Evolutionary conservation across 148 eudicot genomes (phyloP).

Genomic region (Amaranthus cruentus): DNA sequence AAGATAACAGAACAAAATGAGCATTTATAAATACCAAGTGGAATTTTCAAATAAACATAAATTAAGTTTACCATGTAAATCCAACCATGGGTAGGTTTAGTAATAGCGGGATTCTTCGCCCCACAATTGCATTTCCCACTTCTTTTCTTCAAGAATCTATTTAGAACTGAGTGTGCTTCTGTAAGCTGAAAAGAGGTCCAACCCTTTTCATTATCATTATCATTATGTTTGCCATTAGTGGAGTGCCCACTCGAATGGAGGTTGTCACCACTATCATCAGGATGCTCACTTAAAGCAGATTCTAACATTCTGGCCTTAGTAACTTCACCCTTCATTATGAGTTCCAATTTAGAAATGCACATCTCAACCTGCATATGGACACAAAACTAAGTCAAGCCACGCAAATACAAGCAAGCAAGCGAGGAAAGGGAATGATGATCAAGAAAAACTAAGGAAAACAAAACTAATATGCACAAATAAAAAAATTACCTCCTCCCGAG

Average conservation of each 20-base stretch:
- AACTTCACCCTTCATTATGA: conserved; percentile 61
- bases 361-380: conserved; percentile 44
- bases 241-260: conserved; percentile 22
- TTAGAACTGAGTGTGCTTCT: conserved; percentile 58
- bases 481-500: conserved; percentile 36
- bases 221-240: conserved; percentile 17
- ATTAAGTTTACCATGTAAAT: conserved; percentile 59
- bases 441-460: conserved; percentile 1
- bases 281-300: conserved; percentile 10
- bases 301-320: conserved; percentile 63
- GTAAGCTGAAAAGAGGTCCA: conserved; percentile 80
- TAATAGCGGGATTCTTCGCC: conserved; percentile 50
- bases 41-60: not conserved
- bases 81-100: conserved; percentile 85
- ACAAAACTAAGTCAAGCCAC: conserved; percentile 1
- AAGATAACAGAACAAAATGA: not conserved
- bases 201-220: not conserved
- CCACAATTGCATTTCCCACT: conserved; percentile 42
- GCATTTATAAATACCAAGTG: not conserved
- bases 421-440: not conserved
- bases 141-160: conserved; percentile 44
- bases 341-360: conserved; percentile 51
- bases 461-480: not conserved
- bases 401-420: conserved; percentile 7
- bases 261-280: conserved; percentile 42